phyloP scores from a whole-genome alignment of 2,329 filamentous ascomycete genomes.

The Alternaria conjuncta region DNA sequence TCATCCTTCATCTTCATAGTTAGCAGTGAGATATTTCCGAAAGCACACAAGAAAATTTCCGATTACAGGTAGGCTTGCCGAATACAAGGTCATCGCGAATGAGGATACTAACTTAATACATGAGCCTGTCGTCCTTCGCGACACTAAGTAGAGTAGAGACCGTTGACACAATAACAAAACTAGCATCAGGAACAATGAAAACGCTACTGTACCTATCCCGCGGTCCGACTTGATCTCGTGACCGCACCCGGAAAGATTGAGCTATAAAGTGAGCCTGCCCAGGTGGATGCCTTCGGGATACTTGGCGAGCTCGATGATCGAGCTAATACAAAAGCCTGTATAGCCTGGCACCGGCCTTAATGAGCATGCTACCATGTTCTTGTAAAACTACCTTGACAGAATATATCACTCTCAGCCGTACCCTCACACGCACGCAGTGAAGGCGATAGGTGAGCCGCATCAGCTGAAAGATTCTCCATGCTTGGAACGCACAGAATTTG shows the following conservation, averaged over 20 bases:
- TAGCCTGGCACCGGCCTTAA: background rate
- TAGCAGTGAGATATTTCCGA: background rate
- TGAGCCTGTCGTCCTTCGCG: background rate
- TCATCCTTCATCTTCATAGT: background rate
- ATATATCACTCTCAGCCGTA: background rate
- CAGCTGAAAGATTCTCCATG: background rate
- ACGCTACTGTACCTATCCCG: background rate
- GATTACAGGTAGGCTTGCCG: background rate
- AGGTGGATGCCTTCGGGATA: background rate
- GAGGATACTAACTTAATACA: background rate
- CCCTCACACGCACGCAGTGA: background rate
- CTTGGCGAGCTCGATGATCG: background rate
- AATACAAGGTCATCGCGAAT: background rate
- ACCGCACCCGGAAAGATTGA: background rate
- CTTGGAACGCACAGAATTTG: background rate
- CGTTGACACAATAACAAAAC: background rate
- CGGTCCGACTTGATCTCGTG: background rate
- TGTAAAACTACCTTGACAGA: background rate
- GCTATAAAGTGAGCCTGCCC: background rate
- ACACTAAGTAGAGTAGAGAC: background rate
- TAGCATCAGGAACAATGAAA: background rate
- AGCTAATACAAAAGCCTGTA: background rate
- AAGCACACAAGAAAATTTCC: background rate
- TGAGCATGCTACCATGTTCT: background rate
- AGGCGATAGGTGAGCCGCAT: background rate